These are phyloP conservation scores for Withania somnifera DNA, from an alignment of 305 asterid genomes.

Conservation along the genomic window DNA sequence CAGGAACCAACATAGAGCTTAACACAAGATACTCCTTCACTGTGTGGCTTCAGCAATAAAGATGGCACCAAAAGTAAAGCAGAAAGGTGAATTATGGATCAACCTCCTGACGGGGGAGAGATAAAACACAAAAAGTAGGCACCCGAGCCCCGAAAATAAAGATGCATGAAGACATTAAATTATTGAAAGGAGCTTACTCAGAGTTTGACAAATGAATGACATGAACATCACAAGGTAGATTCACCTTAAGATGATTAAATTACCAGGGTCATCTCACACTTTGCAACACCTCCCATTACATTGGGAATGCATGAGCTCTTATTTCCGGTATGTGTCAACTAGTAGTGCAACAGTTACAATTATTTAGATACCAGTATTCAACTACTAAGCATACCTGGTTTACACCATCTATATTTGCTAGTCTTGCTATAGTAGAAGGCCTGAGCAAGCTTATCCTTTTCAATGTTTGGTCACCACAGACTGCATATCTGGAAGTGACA, in stretches of 20 bases:
- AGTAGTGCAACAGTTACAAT: not conserved
- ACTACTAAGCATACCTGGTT: constrained; percentile 56
- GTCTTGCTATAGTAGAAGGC: constrained; percentile 92
- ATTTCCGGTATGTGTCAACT: not conserved
- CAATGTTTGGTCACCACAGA: constrained; percentile 89
- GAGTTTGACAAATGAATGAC: not conserved
- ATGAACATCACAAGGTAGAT: not conserved
- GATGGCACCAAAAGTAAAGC: not conserved
- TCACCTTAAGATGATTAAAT: not conserved
- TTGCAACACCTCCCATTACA: not conserved
- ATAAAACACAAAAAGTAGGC: not conserved
- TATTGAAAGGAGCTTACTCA: not conserved
- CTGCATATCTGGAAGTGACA: constrained; percentile 64
- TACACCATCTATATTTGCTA: constrained; percentile 93
- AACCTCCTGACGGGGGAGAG: not conserved
- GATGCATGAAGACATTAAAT: not conserved
- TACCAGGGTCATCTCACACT: not conserved
- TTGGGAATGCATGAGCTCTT: not conserved
- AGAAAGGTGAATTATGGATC: not conserved
- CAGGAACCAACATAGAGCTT: not conserved
- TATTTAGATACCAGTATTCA: not conserved
- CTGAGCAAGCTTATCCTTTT: constrained; percentile 65
- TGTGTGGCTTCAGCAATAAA: not conserved
- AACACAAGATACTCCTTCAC: not conserved
- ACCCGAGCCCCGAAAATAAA: not conserved